These are phyloP conservation scores for Colletotrichum tropicale DNA, from an alignment of 2,329 filamentous ascomycete genomes.

Conservation along the genomic window DNA sequence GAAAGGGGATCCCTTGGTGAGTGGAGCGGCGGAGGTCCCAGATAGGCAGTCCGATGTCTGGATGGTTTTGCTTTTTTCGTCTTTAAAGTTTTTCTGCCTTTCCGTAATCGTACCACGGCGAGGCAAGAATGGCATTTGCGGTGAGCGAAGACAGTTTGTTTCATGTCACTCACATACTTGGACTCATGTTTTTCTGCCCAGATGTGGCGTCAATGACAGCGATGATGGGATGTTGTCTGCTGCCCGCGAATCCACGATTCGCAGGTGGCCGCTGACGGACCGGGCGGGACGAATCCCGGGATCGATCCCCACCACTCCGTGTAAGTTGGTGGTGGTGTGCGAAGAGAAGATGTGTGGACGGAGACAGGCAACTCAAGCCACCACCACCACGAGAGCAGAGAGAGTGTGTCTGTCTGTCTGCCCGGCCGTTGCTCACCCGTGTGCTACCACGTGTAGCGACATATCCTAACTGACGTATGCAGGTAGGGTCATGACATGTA, in stretches of 20 bases:
- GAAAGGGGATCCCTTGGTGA: not conserved
- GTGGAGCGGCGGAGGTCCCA: not conserved
- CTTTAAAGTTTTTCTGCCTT: not conserved
- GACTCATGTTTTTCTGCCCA: not conserved
- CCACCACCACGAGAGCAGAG: not conserved
- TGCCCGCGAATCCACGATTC: constrained; percentile 4
- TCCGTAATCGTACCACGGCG: not conserved
- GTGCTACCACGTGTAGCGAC: constrained; percentile 16
- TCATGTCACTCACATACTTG: not conserved
- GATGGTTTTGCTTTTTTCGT: not conserved
- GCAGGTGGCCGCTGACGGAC: constrained; percentile 6
- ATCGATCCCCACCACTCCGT: constrained; percentile 5
- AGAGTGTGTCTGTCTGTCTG: not conserved
- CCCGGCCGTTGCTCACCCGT: constrained; percentile 6
- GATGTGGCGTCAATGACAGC: not conserved
- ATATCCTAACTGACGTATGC: constrained; percentile 16
- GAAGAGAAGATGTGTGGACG: not conserved
- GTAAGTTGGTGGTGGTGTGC: not conserved
- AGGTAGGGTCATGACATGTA: constrained; percentile 3
- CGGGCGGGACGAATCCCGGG: constrained; percentile 11
- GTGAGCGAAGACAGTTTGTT: constrained; percentile 6
- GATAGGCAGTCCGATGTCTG: not conserved
- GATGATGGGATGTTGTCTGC: not conserved
- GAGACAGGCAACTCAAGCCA: not conserved
- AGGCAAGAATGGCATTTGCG: not conserved